Evolutionary conservation across 257 asterid species (phyloP).

Genomic region (Galeopsis tetrahit): DNA sequence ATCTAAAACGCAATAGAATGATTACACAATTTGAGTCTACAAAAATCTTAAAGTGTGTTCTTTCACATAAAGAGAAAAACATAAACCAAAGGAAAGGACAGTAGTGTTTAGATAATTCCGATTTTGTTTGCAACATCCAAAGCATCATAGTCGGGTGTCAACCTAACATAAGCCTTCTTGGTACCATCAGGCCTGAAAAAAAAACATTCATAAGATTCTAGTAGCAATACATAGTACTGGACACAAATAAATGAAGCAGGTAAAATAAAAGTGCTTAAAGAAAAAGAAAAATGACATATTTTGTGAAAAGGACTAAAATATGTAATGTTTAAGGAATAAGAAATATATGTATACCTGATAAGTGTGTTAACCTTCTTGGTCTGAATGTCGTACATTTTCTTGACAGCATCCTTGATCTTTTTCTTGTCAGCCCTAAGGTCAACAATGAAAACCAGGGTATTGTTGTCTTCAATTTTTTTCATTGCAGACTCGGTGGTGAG

Average conservation of each 20-base stretch:
- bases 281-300: neutral
- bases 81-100: neutral
- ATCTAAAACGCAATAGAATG: constrained; percentile 26
- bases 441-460: constrained; percentile 56
- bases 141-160: constrained; percentile 61
- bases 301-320: neutral
- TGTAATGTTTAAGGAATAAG: neutral
- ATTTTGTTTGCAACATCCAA: constrained; percentile 61
- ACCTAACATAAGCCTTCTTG: constrained; percentile 61
- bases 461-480: constrained; percentile 63
- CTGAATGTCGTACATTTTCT: constrained; percentile 61
- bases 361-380: constrained; percentile 58
- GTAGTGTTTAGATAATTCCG: constrained; percentile 42
- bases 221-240: neutral
- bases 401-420: constrained; percentile 57
- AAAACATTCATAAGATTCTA: neutral
- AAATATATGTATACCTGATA: constrained; percentile 43
- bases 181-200: constrained; percentile 61
- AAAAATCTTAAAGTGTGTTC: constrained; percentile 24
- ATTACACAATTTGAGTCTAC: constrained; percentile 26
- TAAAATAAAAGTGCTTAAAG: too few relatives aligned
- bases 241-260: neutral
- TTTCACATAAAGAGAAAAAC: neutral
- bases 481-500: constrained; percentile 60
- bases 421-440: constrained; percentile 59